Base-by-base conservation (phyloP, 2,329 filamentous ascomycete genomes). In the Tolypocladium paradoxum region DNA sequence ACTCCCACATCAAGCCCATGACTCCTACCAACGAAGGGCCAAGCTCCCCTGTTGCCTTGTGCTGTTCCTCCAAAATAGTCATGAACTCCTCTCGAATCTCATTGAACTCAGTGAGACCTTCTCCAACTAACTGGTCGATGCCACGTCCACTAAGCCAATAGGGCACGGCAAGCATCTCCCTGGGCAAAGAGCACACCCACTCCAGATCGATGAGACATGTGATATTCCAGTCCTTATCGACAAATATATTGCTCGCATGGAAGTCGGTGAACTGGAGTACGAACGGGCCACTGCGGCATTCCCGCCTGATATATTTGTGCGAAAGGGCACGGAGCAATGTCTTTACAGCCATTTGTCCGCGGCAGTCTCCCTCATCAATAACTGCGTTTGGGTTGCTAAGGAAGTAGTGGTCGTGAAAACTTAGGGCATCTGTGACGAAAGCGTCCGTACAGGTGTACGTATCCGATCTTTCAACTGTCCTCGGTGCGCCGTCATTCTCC, bases 151-250 rank as follows among this genome's bases (percentile, higher is more conserved):
- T 58, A 24, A 62, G 38, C 59, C 59, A 62, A 31, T 59, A 56
- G 4, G 60, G 59, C 6, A 58, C 56, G 9, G 36, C 14, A 8
- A 60, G 33, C 52, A 55, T 59, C 54, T 60, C 55, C 8, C 40
- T 16, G 2, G 58, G 58, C 3, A 60, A 57, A 18, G 65, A 54
- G 54, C 62, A 69, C 18, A 68, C 57, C 66, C 63, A 71, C 55
- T 70, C 67, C 34, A 65, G 60, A 51, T 70, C 66, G 16, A 70
- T 63, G 0, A 69, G 35, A 46, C 56, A 57, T 16, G 58, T 65
- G 40, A 70, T 58, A 50, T 70, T 68, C 65, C 64, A 67, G 35
- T 68, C 51, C 34, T 65, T 51, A 50, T 70, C 66, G 16, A 70
- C 64, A 33, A 70, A 62, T 29, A 71, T 64, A 50, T 70, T 70